Conservation (phyloP, 2,329 filamentous ascomycete species). For the Tolypocladium sp. region DNA sequence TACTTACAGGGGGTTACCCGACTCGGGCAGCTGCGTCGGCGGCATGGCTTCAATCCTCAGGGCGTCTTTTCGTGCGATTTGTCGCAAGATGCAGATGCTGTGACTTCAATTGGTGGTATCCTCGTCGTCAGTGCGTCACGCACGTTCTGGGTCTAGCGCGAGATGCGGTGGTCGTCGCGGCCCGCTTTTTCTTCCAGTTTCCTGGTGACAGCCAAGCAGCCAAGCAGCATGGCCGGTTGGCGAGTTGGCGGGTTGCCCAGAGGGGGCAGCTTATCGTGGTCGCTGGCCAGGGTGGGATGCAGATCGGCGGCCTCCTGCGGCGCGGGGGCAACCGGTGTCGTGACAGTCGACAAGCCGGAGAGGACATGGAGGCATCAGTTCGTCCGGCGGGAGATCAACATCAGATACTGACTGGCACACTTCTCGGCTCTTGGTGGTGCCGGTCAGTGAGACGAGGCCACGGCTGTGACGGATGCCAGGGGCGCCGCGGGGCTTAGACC, state of each 20-base stretch:
- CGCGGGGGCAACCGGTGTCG: too few relatives aligned
- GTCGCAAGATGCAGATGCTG: not conserved
- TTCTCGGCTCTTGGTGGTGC: not conserved
- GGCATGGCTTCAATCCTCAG: constrained; percentile 21
- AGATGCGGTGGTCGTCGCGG: not conserved
- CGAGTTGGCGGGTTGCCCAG: too few relatives aligned
- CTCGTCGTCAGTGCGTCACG: too few relatives aligned
- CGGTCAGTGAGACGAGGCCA: not conserved
- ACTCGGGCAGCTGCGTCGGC: constrained; percentile 35
- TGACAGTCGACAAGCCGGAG: too few relatives aligned
- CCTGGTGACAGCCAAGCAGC: too few relatives aligned
- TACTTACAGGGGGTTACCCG: constrained; percentile 38
- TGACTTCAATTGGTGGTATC: not conserved
- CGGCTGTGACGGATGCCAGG: too few relatives aligned
- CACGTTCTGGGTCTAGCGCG: not conserved
- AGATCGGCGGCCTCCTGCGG: too few relatives aligned
- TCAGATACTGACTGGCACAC: not conserved
- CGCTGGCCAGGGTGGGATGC: too few relatives aligned
- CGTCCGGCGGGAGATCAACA: not conserved
- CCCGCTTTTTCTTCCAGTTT: not conserved
- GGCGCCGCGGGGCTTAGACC: too few relatives aligned
- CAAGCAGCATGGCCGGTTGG: too few relatives aligned
- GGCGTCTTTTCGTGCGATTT: not conserved
- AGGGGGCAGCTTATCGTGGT: too few relatives aligned
- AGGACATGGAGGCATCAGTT: not conserved